phyloP scores from a whole-genome alignment of 2,329 filamentous ascomycete genomes.

The Septoria linicola region DNA sequence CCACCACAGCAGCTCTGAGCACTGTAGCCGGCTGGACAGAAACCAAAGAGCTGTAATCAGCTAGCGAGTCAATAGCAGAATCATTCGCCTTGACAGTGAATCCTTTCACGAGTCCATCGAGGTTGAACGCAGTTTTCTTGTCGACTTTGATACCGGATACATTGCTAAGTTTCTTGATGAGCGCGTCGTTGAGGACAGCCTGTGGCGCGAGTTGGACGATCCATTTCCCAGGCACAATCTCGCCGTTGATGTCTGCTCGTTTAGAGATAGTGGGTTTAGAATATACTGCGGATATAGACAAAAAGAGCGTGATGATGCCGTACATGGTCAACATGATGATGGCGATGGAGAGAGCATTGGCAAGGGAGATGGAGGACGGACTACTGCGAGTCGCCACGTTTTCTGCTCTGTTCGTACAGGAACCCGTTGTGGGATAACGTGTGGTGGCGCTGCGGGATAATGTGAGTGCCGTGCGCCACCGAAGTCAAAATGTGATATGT shows the following conservation, averaged over 20 bases:
- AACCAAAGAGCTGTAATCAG: conserved; percentile 3
- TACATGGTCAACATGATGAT: too few relatives aligned
- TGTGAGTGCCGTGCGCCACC: too few relatives aligned
- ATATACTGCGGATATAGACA: not conserved
- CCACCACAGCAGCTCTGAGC: not conserved
- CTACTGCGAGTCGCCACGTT: too few relatives aligned
- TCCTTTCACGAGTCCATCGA: conserved; percentile 4
- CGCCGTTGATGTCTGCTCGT: conserved; percentile 8
- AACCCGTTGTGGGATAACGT: too few relatives aligned
- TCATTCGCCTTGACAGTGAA: conserved; percentile 11
- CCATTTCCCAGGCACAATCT: conserved; percentile 24
- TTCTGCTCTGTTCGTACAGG: too few relatives aligned
- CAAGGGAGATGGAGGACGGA: too few relatives aligned
- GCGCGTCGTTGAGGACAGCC: conserved; percentile 12
- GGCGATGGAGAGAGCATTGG: too few relatives aligned
- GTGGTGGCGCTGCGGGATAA: too few relatives aligned
- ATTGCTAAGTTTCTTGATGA: not conserved
- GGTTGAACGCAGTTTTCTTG: conserved; percentile 3
- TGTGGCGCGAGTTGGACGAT: conserved; percentile 24
- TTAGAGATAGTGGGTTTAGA: conserved; percentile 1
- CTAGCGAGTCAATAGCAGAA: conserved; percentile 1
- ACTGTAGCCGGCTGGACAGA: conserved; percentile 4
- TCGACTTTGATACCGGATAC: conserved; percentile 9
- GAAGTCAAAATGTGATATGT: too few relatives aligned
- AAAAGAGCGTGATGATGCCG: too few relatives aligned